Evolutionary conservation across 768 basidiomycete genomes (phyloP).

Genomic region (Xerocomellus dryophilus): DNA sequence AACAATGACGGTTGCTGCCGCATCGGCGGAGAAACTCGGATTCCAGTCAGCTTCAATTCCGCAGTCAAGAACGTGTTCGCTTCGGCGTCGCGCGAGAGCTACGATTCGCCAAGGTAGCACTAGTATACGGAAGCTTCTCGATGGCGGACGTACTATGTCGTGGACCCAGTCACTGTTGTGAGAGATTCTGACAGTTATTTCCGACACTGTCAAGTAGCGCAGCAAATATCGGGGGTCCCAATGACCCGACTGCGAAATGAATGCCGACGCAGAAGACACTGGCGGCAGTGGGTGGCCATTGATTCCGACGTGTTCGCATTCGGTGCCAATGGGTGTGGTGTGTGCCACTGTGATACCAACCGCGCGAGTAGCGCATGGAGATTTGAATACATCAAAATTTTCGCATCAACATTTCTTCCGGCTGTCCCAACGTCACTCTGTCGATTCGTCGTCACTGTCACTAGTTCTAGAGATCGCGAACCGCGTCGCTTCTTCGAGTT

Average conservation of each 20-base stretch:
- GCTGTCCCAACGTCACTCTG: conserved; percentile 23
- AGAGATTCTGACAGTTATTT: neutral
- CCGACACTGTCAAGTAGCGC: no score
- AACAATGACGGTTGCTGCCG: neutral
- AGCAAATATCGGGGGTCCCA: no score
- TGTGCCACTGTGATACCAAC: neutral
- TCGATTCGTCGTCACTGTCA: conserved; percentile 73
- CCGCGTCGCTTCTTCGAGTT: conserved; percentile 56
- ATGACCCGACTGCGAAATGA: no score
- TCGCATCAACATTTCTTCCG: conserved; percentile 9
- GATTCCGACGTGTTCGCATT: conserved; percentile 8
- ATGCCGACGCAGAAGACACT: no score
- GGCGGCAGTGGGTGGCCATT: neutral
- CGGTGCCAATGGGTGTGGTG: neutral
- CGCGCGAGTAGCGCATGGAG: neutral
- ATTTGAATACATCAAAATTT: neutral
- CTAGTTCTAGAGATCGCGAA: conserved; percentile 36
- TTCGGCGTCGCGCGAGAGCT: neutral
- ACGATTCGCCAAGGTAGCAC: neutral
- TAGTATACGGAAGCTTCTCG: neutral
- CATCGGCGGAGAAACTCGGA: conserved; percentile 14
- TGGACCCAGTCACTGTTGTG: neutral
- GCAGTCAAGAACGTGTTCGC: conserved; percentile 8
- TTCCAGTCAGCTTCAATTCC: neutral
- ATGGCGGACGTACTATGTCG: neutral